These are phyloP conservation scores for Metschnikowia corniflorae DNA, from an alignment of 805 yeast species.

Conservation along the genomic window DNA sequence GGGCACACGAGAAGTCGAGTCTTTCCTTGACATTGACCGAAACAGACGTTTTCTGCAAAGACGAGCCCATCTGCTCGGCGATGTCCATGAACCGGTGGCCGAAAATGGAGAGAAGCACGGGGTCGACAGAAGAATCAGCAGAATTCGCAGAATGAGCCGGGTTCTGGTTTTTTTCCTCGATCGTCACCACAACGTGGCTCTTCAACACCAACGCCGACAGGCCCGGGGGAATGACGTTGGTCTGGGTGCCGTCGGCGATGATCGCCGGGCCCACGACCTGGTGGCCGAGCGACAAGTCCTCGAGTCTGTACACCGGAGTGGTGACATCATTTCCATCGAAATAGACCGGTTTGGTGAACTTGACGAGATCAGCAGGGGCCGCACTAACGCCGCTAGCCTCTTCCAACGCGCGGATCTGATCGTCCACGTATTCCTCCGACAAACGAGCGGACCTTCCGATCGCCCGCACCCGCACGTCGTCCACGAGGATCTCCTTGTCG, in stretches of 20 bases:
- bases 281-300: constrained; percentile 11
- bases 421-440: constrained; percentile 14
- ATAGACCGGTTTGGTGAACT: constrained; percentile 13
- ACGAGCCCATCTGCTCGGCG: constrained; percentile 42
- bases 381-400: constrained; percentile 1
- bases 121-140: constrained; percentile 9
- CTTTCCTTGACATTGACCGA: constrained; percentile 45
- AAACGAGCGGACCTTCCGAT: constrained; percentile 11
- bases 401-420: constrained; percentile 10
- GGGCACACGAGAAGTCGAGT: constrained; percentile 44
- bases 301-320: constrained; percentile 17
- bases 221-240: constrained; percentile 17
- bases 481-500: constrained; percentile 19
- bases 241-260: constrained; percentile 20
- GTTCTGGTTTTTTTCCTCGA: not conserved
- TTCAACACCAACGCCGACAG: constrained; percentile 15
- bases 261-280: constrained; percentile 18
- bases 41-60: constrained; percentile 43
- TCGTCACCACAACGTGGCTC: constrained; percentile 16
- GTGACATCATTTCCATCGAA: constrained; percentile 6
- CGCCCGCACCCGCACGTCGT: constrained; percentile 20
- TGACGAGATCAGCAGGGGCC: not conserved
- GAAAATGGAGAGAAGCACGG: constrained; percentile 19
- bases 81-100: constrained; percentile 23
- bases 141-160: not conserved